phyloP scores from a whole-genome alignment of 108 stramenopile genomes.

The Bacterosira constricta region DNA sequence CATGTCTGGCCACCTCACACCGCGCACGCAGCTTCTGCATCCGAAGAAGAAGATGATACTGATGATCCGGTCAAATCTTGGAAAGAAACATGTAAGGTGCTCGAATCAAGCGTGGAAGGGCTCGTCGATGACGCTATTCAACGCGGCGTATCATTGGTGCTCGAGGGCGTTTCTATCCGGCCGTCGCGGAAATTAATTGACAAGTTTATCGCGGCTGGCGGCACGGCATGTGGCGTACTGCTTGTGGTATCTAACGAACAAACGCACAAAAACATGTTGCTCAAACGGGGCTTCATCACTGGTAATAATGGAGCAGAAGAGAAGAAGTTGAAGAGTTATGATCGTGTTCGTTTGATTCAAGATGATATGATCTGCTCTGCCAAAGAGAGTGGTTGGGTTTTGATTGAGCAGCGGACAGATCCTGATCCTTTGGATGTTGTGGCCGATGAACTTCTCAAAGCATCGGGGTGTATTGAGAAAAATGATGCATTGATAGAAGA shows the following conservation, averaged over 20 bases:
- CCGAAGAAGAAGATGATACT: slow-evolving; percentile 39
- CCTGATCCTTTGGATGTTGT: slow-evolving; percentile 66
- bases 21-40: slow-evolving; percentile 12
- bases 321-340: slow-evolving; percentile 54
- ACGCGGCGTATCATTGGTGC: slow-evolving; percentile 55
- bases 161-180: slow-evolving; percentile 66
- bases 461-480: neutral
- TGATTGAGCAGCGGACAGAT: slow-evolving; percentile 62
- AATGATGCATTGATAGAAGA: neutral
- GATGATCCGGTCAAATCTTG: slow-evolving; percentile 66
- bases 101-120: slow-evolving; percentile 49
- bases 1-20: neutral
- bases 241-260: slow-evolving; percentile 57
- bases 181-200: slow-evolving; percentile 54
- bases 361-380: slow-evolving; percentile 67
- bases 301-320: slow-evolving; percentile 48
- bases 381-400: slow-evolving; percentile 56
- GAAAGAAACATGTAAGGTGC: slow-evolving; percentile 65
- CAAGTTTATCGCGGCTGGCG: slow-evolving; percentile 54
- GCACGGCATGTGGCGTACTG: slow-evolving; percentile 56
- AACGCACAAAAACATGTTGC: slow-evolving; percentile 55
- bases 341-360: slow-evolving; percentile 66
- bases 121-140: slow-evolving; percentile 66
- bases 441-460: slow-evolving; percentile 20
- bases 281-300: slow-evolving; percentile 54